Evolutionary conservation across 2,329 filamentous ascomycete species (phyloP).

Genomic region (Colletotrichum paranaense): DNA sequence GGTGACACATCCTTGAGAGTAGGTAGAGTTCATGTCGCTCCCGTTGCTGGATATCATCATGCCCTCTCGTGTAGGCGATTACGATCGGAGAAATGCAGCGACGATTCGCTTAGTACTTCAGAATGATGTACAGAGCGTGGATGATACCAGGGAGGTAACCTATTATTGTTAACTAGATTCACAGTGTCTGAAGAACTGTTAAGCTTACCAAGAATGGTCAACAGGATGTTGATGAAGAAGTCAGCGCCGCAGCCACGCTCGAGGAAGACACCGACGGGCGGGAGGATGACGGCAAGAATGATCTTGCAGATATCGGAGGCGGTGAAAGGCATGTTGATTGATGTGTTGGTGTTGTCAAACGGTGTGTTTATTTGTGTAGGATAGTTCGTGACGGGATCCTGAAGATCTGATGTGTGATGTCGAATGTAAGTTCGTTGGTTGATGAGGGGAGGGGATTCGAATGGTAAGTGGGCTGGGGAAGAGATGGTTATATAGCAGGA

Average conservation of each 20-base stretch:
- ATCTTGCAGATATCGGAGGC: constrained; percentile 71
- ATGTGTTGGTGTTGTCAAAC: neutral
- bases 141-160: constrained; percentile 84
- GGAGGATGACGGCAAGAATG: constrained; percentile 89
- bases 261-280: constrained; percentile 92
- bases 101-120: constrained; percentile 76
- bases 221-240: constrained; percentile 90
- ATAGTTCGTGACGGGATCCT: constrained; percentile 19
- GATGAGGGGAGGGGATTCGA: neutral
- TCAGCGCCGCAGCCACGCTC: constrained; percentile 91
- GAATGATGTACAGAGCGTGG: constrained; percentile 93
- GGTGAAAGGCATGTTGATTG: constrained; percentile 67
- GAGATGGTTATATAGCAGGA: constrained; percentile 16
- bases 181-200: neutral
- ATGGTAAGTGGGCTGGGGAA: constrained; percentile 23
- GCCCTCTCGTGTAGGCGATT: neutral
- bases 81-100: neutral
- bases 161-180: constrained; percentile 42
- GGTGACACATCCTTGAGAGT: neutral
- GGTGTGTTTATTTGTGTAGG: constrained; percentile 6
- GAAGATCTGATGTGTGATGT: constrained; percentile 1
- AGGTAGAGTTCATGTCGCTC: constrained; percentile 7
- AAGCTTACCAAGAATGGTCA: constrained; percentile 76
- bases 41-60: constrained; percentile 8
- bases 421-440: constrained; percentile 23